A percentile compares a stretch with the other conserved stretches of the same genome.
These are phyloP conservation scores for Coniochaeta ligniaria DNA, from an alignment of 2,329 filamentous ascomycete species.

Conservation along the genomic window DNA sequence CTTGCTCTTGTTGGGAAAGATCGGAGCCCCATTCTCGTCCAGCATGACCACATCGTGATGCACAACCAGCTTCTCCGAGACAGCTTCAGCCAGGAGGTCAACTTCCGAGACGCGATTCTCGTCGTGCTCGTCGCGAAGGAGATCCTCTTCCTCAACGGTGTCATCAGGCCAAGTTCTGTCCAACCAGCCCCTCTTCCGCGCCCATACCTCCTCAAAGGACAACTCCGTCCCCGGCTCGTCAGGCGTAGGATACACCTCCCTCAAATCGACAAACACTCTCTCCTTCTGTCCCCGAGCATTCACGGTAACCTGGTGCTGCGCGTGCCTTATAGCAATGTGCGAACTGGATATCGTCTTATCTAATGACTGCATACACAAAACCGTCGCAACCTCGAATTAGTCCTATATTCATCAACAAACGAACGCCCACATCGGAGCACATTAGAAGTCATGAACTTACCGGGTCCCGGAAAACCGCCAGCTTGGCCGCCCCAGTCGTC, in stretches of 20 bases:
- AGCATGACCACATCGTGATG: constrained; percentile 37
- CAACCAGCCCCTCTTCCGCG: constrained; percentile 65
- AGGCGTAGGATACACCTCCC: constrained; percentile 75
- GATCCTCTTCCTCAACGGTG: constrained; percentile 3
- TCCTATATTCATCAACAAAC: constrained; percentile 85
- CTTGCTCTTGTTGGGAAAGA: constrained; percentile 30
- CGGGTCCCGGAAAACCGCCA: constrained; percentile 92
- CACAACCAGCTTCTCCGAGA: constrained; percentile 31
- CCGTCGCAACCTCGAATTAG: constrained; percentile 59
- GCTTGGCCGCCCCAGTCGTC: constrained; percentile 60
- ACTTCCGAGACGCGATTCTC: constrained; percentile 14
- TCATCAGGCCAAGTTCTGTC: constrained; percentile 49
- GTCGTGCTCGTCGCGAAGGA: constrained; percentile 3
- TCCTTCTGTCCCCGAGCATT: constrained; percentile 83
- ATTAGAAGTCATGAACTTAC: constrained; percentile 53
- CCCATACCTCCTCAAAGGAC: constrained; percentile 89
- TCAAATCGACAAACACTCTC: constrained; percentile 79
- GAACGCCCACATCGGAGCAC: constrained; percentile 25
- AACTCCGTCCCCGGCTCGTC: constrained; percentile 66
- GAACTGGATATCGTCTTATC: constrained; percentile 53
- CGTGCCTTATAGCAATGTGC: constrained; percentile 62
- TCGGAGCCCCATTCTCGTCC: constrained; percentile 52
- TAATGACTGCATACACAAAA: constrained; percentile 44
- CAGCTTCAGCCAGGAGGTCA: constrained; percentile 18
- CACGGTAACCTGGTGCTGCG: constrained; percentile 68